A percentile compares a stretch with the other conserved stretches of the same genome.
phyloP scores from a whole-genome alignment of 2,329 filamentous ascomycete genomes.

The Grosmannia clavigera region DNA sequence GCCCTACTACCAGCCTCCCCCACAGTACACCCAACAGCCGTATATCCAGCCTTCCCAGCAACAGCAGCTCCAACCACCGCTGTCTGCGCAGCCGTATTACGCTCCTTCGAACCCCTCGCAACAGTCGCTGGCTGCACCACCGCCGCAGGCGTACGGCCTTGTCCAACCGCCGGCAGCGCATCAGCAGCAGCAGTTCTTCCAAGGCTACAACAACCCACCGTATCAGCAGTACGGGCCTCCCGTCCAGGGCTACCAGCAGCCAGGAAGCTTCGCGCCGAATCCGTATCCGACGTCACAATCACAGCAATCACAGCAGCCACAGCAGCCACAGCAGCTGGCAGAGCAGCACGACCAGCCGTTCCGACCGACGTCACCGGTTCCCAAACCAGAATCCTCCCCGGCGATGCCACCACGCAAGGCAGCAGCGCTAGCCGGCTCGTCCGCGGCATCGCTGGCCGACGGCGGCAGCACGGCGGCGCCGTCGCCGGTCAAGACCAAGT shows the following conservation, averaged over 20 bases:
- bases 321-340: slow-evolving; percentile 5
- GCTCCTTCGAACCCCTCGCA: neutral
- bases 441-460: neutral
- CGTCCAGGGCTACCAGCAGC: slow-evolving; percentile 2
- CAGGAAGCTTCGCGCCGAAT: neutral
- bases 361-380: neutral
- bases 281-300: slow-evolving; percentile 5
- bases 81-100: neutral
- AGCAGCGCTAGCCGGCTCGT: neutral
- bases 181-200: neutral
- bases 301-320: slow-evolving; percentile 9
- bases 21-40: slow-evolving; percentile 3
- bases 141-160: neutral
- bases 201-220: slow-evolving; percentile 2
- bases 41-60: slow-evolving; percentile 9
- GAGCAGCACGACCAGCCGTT: slow-evolving; percentile 8
- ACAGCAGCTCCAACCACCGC: neutral
- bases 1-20: slow-evolving; percentile 10
- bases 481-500: slow-evolving; percentile 83
- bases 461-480: slow-evolving; percentile 30
- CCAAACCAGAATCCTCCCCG: neutral
- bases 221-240: slow-evolving; percentile 5
- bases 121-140: neutral
- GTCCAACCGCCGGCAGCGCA: neutral
- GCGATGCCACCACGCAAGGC: slow-evolving; percentile 11